These are phyloP conservation scores for Multifurca ochricompacta DNA, from an alignment of 768 basidiomycete genomes.

Conservation along the genomic window DNA sequence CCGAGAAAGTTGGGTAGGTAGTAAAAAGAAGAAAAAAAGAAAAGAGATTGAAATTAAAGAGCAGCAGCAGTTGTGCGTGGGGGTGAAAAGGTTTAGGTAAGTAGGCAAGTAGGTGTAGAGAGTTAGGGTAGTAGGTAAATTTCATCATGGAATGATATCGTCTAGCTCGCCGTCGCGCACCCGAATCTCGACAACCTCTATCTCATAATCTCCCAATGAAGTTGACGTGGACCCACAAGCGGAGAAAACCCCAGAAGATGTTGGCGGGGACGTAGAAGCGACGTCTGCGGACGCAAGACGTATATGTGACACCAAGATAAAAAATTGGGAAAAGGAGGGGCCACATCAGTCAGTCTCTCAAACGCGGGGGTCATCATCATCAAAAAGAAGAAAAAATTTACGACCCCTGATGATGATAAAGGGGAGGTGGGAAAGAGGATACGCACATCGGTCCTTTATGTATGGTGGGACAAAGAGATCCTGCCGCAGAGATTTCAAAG, in stretches of 20 bases:
- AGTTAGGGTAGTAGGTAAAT: not conserved
- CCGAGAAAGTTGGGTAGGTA: not conserved
- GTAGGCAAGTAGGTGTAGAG: not conserved
- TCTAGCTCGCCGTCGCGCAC: constrained; percentile 72
- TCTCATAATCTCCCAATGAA: constrained; percentile 66
- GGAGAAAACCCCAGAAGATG: constrained; percentile 55
- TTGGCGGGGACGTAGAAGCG: constrained; percentile 76
- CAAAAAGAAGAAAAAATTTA: not conserved
- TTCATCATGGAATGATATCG: constrained; percentile 60
- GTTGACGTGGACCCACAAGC: constrained; percentile 51
- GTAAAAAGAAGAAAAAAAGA: not conserved
- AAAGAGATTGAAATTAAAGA: not conserved
- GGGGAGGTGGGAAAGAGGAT: constrained; percentile 17
- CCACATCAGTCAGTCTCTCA: no score
- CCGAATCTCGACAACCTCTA: constrained; percentile 83
- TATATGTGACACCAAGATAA: no score
- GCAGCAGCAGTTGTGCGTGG: not conserved
- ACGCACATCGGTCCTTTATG: constrained; percentile 85
- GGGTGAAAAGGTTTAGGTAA: not conserved
- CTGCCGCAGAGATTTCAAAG: constrained; percentile 29
- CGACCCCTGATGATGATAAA: constrained; percentile 19
- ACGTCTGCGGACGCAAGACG: constrained; percentile 48
- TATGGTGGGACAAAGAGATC: constrained; percentile 84
- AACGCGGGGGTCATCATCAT: not conserved
- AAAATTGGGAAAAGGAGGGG: no score